Evolutionary conservation across 331 rosid genomes (phyloP).

Genomic region (Cucumis variabilis): DNA sequence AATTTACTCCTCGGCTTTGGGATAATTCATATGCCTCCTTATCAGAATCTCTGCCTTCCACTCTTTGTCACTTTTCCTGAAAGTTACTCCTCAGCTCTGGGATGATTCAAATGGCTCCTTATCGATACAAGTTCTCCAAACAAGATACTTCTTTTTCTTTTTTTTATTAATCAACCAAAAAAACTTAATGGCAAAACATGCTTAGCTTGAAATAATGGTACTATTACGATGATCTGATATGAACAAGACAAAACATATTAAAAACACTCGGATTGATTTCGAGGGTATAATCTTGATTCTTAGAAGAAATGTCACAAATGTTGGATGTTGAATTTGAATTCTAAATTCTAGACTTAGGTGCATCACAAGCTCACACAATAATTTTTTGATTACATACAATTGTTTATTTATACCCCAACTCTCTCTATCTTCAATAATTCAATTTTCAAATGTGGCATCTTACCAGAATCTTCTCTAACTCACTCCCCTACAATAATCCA

Average conservation of each 20-base stretch:
- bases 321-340: too few relatives aligned
- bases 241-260: too few relatives aligned
- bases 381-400: neutral
- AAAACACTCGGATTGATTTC: too few relatives aligned
- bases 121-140: neutral
- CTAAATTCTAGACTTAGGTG: too few relatives aligned
- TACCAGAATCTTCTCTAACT: neutral
- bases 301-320: too few relatives aligned
- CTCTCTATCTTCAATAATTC: neutral
- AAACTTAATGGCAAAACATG: too few relatives aligned
- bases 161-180: too few relatives aligned
- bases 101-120: neutral
- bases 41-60: constrained; percentile 1
- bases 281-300: too few relatives aligned
- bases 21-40: neutral
- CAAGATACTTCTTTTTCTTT: too few relatives aligned
- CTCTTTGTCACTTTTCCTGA: neutral
- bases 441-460: neutral
- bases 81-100: neutral
- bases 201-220: too few relatives aligned
- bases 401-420: neutral
- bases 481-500: neutral
- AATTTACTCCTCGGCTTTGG: neutral
- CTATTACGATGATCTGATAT: too few relatives aligned
- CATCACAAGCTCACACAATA: neutral